Evolutionary conservation across 495 filamentous ascomycete species (phyloP).

Genomic region (Aspergillus kassunensis): DNA sequence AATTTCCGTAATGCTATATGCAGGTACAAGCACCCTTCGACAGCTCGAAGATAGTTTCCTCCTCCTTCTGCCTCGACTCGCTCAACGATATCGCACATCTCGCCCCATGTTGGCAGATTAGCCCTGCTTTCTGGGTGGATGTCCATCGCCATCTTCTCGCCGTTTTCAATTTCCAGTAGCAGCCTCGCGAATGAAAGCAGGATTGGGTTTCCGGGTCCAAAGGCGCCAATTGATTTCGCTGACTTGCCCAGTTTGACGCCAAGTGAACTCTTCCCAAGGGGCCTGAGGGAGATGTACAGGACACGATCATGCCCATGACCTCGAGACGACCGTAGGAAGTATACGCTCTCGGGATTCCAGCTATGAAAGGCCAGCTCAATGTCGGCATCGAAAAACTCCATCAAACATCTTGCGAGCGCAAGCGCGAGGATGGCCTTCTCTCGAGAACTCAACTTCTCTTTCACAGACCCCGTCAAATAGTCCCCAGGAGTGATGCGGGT

Average conservation of each 20-base stretch:
- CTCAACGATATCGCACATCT: slow-evolving; percentile 2
- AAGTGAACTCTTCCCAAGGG: neutral
- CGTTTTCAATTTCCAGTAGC: slow-evolving; percentile 1
- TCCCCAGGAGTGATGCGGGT: slow-evolving; percentile 1
- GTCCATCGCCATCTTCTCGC: slow-evolving; percentile 1
- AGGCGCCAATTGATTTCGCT: neutral
- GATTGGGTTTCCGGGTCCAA: slow-evolving; percentile 2
- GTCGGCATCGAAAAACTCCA: slow-evolving; percentile 4
- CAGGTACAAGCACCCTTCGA: slow-evolving; percentile 2
- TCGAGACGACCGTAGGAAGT: neutral
- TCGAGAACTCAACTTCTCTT: neutral
- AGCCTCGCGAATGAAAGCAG: slow-evolving; percentile 4
- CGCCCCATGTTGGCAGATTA: neutral
- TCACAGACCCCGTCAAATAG: neutral
- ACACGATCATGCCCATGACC: neutral
- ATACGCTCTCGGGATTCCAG: slow-evolving; percentile 3
- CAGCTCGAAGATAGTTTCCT: neutral
- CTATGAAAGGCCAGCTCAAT: neutral
- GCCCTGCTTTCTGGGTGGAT: slow-evolving; percentile 1
- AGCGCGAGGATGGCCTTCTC: neutral
- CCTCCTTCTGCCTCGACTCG: neutral
- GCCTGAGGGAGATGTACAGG: slow-evolving; percentile 3
- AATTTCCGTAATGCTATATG: neutral
- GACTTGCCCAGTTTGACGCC: too few species aligned
- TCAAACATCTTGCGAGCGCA: neutral